These are phyloP conservation scores for Radiomyces spectabilis DNA, from an alignment of 192 early-diverging fungal genomes.

Conservation along the genomic window DNA sequence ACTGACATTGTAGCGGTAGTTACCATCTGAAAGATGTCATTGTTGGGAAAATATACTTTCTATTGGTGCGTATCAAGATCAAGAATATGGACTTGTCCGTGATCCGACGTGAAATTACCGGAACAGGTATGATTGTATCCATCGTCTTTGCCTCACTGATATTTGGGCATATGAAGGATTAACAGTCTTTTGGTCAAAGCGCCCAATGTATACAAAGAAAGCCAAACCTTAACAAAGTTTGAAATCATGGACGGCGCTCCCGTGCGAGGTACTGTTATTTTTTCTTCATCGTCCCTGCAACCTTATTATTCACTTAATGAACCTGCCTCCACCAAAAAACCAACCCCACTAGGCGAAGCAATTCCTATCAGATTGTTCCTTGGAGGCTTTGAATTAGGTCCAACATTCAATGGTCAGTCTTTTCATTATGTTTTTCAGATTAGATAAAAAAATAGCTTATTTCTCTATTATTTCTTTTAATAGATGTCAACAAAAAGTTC, in stretches of 20 bases:
- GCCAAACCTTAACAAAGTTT: constrained; percentile 96
- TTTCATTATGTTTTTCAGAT: constrained; percentile 26
- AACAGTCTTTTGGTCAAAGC: constrained; percentile 28
- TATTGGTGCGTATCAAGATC: constrained; percentile 97
- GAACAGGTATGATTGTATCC: constrained; percentile 44
- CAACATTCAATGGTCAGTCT: constrained; percentile 68
- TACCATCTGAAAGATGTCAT: constrained; percentile 98
- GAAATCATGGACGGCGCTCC: constrained; percentile 99
- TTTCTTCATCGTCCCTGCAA: not conserved
- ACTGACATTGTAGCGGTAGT: constrained; percentile 31
- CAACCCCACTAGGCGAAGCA: constrained; percentile 74
- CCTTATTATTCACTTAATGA: not conserved
- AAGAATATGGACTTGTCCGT: constrained; percentile 99
- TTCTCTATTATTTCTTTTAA: not conserved
- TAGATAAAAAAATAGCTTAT: not conserved
- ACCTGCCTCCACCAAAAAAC: constrained; percentile 2
- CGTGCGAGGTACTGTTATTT: constrained; percentile 58
- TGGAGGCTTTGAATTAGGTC: constrained; percentile 93
- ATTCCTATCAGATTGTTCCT: constrained; percentile 97
- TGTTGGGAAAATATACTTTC: constrained; percentile 97
- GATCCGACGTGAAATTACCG: constrained; percentile 94
- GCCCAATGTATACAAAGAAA: constrained; percentile 96
- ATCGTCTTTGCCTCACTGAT: not conserved
- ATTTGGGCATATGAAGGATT: not conserved
- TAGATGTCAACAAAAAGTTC: constrained; percentile 92